Evolutionary conservation across 2,329 filamentous ascomycete species (phyloP).

Genomic region (Didymosphaeria variabile): DNA sequence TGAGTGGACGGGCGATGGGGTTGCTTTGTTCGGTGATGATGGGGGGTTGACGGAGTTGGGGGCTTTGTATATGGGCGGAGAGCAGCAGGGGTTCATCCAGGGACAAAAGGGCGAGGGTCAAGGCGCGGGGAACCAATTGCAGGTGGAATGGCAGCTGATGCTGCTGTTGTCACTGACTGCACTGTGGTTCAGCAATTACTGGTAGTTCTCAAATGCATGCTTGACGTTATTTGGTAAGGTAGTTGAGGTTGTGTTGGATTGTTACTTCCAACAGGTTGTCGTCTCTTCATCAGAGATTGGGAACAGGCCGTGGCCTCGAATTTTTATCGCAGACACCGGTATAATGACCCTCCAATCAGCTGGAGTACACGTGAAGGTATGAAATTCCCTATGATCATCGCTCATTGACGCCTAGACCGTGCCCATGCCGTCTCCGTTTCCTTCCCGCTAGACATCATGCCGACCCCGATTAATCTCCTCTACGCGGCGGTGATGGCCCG

Average conservation of each 20-base stretch:
- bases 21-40: conserved; percentile 44
- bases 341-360: conserved; percentile 50
- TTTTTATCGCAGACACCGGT: conserved; percentile 49
- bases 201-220: conserved; percentile 1
- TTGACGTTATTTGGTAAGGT: conserved; percentile 30
- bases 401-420: conserved; percentile 52
- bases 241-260: not conserved
- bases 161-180: conserved; percentile 13
- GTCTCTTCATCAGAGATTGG: conserved; percentile 32
- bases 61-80: conserved; percentile 42
- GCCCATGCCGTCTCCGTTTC: conserved; percentile 45
- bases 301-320: conserved; percentile 46
- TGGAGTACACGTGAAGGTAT: conserved; percentile 46
- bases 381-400: conserved; percentile 51
- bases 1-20: conserved; percentile 47
- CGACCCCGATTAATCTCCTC: conserved; percentile 25
- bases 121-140: conserved; percentile 20
- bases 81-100: conserved; percentile 32
- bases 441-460: conserved; percentile 29
- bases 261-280: conserved; percentile 30
- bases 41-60: conserved; percentile 45
- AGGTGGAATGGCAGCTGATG: conserved; percentile 13
- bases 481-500: conserved; percentile 68
- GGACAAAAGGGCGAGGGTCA: conserved; percentile 46
- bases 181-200: conserved; percentile 13